A percentile compares a stretch with the other conserved stretches of the same genome.
Evolutionary conservation across 805 yeast species (phyloP).

Genomic region (Wickerhamiella vanderwaltii): DNA sequence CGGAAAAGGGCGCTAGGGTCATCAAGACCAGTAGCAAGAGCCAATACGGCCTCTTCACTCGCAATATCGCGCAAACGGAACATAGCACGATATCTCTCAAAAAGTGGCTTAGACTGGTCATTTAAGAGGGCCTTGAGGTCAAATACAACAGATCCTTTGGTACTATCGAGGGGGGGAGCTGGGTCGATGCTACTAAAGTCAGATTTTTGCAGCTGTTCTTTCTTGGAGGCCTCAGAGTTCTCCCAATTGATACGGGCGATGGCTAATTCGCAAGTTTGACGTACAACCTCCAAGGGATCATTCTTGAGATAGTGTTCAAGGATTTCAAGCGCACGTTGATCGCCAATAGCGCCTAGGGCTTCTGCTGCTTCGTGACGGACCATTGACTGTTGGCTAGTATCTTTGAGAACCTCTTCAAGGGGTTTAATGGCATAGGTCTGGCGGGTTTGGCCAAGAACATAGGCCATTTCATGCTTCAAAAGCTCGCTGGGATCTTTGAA

Average conservation of each 20-base stretch:
- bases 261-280: slow-evolving; percentile 97
- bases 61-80: slow-evolving; percentile 93
- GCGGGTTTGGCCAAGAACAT: slow-evolving; percentile 90
- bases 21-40: slow-evolving; percentile 77
- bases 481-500: slow-evolving; percentile 76
- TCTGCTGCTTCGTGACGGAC: slow-evolving; percentile 99
- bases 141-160: slow-evolving; percentile 46
- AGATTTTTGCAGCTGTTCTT: slow-evolving; percentile 62
- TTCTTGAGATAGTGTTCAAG: slow-evolving; percentile 50
- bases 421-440: slow-evolving; percentile 67
- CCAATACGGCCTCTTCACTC: slow-evolving; percentile 82
- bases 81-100: slow-evolving; percentile 97
- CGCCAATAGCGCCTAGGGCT: slow-evolving; percentile 94
- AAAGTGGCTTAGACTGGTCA: slow-evolving; percentile 65
- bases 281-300: slow-evolving; percentile 77
- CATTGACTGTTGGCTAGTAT: slow-evolving; percentile 63
- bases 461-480: slow-evolving; percentile 94
- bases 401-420: slow-evolving; percentile 57
- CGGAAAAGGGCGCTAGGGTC: slow-evolving; percentile 90
- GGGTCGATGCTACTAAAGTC: slow-evolving; percentile 88
- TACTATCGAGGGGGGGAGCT: slow-evolving; percentile 87
- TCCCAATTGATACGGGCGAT: slow-evolving; percentile 93
- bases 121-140: slow-evolving; percentile 58
- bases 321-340: slow-evolving; percentile 53
- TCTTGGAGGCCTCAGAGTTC: slow-evolving; percentile 49